Percentiles rank a stretch among this genome's conserved stretches.
Evolutionary conservation across 306 rosid genomes (phyloP).

Genomic region (Cucurbita ficifolia): DNA sequence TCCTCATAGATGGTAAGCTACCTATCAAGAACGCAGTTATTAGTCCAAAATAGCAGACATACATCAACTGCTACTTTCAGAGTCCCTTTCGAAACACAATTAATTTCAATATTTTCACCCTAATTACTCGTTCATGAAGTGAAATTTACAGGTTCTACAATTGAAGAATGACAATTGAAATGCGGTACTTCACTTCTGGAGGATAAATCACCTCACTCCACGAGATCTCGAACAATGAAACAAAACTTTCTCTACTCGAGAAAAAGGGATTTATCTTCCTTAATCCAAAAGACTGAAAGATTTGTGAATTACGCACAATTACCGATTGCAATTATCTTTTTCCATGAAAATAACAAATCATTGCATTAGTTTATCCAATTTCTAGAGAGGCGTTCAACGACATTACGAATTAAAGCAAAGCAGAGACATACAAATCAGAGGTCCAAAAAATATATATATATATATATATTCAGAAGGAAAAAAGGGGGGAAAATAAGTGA

Average conservation of each 20-base stretch:
- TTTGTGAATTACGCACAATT: not conserved
- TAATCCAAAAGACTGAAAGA: not conserved
- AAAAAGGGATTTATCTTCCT: no score
- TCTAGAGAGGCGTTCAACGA: not conserved
- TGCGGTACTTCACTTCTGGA: no score
- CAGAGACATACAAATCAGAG: not conserved
- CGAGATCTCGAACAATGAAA: no score
- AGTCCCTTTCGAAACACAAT: not conserved
- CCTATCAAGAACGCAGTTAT: conserved; percentile 13
- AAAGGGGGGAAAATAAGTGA: not conserved
- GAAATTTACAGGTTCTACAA: not conserved
- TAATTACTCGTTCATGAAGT: not conserved
- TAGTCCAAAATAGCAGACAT: not conserved
- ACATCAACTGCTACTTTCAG: not conserved
- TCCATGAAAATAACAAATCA: not conserved
- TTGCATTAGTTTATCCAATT: not conserved
- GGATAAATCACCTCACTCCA: no score
- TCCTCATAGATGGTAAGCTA: conserved; percentile 12
- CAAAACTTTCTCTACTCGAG: no score
- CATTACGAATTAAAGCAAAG: not conserved
- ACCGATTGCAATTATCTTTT: not conserved
- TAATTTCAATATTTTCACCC: not conserved
- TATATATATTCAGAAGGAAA: no score
- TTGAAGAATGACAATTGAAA: not conserved
- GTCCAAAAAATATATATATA: no score